These are phyloP conservation scores for Eremothecium cymbalariae DNA, from an alignment of 1,139 yeast genomes.

Conservation along the genomic window DNA sequence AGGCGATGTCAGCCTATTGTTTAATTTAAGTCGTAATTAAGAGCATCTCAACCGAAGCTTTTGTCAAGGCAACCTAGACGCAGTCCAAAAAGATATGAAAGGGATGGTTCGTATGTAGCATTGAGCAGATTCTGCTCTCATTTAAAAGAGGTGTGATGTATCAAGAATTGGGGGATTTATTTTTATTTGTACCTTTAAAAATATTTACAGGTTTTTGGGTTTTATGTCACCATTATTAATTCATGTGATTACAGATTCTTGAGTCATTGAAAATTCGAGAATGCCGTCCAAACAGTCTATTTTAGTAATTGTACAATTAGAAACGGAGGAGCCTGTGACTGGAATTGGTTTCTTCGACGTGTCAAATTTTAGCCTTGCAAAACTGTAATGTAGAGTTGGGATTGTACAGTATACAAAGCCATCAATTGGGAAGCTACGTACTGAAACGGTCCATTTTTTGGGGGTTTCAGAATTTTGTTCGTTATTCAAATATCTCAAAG, in stretches of 20 bases:
- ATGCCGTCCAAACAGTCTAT: constrained; percentile 37
- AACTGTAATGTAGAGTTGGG: constrained; percentile 35
- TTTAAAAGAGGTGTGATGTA: too few species aligned
- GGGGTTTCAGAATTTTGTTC: constrained; percentile 11
- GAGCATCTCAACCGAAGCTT: too few species aligned
- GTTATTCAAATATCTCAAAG: constrained; percentile 33
- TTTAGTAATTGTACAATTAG: constrained; percentile 34
- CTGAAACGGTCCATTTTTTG: constrained; percentile 30
- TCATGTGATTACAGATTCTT: neutral
- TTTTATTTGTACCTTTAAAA: too few species aligned
- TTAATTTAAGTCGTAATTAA: too few species aligned
- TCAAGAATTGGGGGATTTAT: too few species aligned
- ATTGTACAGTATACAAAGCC: constrained; percentile 37
- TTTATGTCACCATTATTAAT: neutral
- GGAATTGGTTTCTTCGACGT: constrained; percentile 18
- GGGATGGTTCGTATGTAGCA: too few species aligned
- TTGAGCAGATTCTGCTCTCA: too few species aligned
- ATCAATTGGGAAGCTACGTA: constrained; percentile 35
- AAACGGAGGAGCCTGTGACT: constrained; percentile 36
- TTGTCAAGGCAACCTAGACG: too few species aligned
- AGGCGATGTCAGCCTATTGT: too few species aligned
- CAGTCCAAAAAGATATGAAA: too few species aligned
- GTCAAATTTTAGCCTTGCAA: constrained; percentile 20
- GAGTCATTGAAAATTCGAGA: constrained; percentile 23
- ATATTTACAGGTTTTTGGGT: too few species aligned